These are phyloP conservation scores for Lodderomyces elongisporus DNA, from an alignment of 1,139 yeast genomes.

Conservation along the genomic window DNA sequence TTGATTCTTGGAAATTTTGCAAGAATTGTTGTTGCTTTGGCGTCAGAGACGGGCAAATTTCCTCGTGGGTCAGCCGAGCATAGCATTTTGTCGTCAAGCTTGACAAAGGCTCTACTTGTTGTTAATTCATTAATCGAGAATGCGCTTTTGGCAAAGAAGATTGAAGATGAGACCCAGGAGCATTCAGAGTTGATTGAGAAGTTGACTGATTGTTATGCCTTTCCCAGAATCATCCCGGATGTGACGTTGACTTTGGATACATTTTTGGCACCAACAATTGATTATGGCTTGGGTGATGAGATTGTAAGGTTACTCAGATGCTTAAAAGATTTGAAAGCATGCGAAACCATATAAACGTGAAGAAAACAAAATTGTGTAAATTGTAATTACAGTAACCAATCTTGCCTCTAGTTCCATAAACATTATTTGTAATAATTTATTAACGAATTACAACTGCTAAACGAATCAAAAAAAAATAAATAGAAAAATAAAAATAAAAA, in stretches of 20 bases:
- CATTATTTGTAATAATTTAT: no score
- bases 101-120: constrained; percentile 32
- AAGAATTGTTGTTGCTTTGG: constrained; percentile 31
- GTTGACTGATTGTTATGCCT: constrained; percentile 13
- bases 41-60: constrained; percentile 37
- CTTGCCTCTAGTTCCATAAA: no score
- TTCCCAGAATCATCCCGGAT: constrained; percentile 32
- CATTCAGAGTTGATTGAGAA: constrained; percentile 14
- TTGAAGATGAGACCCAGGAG: constrained; percentile 11
- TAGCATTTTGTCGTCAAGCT: constrained; percentile 30
- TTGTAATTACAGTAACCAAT: no score
- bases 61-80: constrained; percentile 30
- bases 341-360: constrained; percentile 6
- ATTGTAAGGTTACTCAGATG: constrained; percentile 32
- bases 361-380: neutral
- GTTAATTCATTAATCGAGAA: constrained; percentile 35
- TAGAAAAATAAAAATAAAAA: no score
- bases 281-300: constrained; percentile 35
- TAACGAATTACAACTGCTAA: no score
- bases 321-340: constrained; percentile 16
- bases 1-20: constrained; percentile 31
- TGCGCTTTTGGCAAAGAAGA: constrained; percentile 21
- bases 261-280: constrained; percentile 34
- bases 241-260: constrained; percentile 33
- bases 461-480: no score